phyloP scores from a whole-genome alignment of 192 early-diverging fungal genomes.

The Phycomyces nitens region DNA sequence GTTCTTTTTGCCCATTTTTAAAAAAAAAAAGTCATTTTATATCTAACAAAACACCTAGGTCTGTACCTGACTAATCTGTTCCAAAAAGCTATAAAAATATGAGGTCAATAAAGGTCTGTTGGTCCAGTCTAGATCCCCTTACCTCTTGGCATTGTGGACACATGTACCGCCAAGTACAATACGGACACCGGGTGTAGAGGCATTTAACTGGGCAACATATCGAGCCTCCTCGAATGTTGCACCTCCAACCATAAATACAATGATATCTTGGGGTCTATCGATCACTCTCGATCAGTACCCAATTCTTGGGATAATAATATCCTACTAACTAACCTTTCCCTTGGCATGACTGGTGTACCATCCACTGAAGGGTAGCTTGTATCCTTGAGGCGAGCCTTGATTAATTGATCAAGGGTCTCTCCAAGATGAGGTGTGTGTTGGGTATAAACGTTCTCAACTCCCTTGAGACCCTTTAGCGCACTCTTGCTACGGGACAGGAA shows the following conservation, averaged over 20 bases:
- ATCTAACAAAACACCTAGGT: no score
- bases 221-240: conserved; percentile 89
- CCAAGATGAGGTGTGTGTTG: conserved; percentile 88
- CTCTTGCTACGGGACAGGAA: conserved; percentile 82
- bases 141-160: conserved; percentile 72
- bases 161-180: conserved; percentile 91
- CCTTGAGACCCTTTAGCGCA: conserved; percentile 93
- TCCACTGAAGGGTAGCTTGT: conserved; percentile 78
- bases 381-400: conserved; percentile 80
- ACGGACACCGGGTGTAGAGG: conserved; percentile 67
- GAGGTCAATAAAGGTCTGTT: no score
- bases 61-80: not conserved
- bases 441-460: conserved; percentile 98
- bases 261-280: conserved; percentile 85
- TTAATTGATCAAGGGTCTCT: conserved; percentile 69
- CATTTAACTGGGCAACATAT: conserved; percentile 83
- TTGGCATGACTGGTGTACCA: conserved; percentile 28
- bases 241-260: conserved; percentile 97
- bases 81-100: not conserved
- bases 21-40: no score
- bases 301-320: not conserved
- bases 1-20: no score
- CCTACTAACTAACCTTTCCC: conserved; percentile 40
- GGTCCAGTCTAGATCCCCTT: not conserved
- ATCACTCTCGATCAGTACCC: not conserved